phyloP scores from a whole-genome alignment of 2,329 filamentous ascomycete genomes.

The Falciphora oryzae region DNA sequence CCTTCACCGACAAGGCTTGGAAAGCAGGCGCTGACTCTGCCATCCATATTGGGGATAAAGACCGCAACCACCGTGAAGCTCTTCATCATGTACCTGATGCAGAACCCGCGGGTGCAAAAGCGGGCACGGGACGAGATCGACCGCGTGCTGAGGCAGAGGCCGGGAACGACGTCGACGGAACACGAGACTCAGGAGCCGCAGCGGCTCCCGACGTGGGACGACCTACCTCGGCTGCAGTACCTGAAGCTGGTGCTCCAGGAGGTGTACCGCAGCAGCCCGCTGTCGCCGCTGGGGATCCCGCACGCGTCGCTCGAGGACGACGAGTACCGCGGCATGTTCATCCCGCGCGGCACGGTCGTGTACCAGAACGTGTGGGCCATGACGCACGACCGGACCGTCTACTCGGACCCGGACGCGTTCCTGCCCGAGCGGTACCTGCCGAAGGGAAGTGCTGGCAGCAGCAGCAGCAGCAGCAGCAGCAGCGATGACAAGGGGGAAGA shows the following conservation, averaged over 20 bases:
- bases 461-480: background rate
- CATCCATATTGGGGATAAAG: constrained; percentile 7
- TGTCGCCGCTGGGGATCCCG: constrained; percentile 31
- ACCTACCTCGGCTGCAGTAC: constrained; percentile 29
- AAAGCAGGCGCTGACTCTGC: too few species aligned
- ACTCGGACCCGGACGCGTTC: constrained; percentile 27
- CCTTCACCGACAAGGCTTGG: background rate
- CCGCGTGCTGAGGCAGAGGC: constrained; percentile 20
- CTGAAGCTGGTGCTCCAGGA: constrained; percentile 27
- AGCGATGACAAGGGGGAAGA: background rate
- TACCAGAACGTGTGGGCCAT: constrained; percentile 36
- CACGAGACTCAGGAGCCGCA: background rate
- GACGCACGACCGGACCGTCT: constrained; percentile 26
- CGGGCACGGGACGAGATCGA: constrained; percentile 28
- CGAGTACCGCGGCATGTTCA: constrained; percentile 35
- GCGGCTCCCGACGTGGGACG: constrained; percentile 22
- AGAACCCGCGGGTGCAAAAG: constrained; percentile 33
- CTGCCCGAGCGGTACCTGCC: constrained; percentile 25
- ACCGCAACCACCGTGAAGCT: constrained; percentile 25
- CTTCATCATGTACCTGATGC: constrained; percentile 34
- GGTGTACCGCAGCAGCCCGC: constrained; percentile 27
- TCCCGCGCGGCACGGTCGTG: constrained; percentile 38
- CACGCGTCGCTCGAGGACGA: constrained; percentile 34
- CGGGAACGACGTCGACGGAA: constrained; percentile 16
- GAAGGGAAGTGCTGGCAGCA: constrained; percentile 17